Conservation (phyloP, 768 basidiomycete genomes). For the Dioszegia aurantiaca region DNA sequence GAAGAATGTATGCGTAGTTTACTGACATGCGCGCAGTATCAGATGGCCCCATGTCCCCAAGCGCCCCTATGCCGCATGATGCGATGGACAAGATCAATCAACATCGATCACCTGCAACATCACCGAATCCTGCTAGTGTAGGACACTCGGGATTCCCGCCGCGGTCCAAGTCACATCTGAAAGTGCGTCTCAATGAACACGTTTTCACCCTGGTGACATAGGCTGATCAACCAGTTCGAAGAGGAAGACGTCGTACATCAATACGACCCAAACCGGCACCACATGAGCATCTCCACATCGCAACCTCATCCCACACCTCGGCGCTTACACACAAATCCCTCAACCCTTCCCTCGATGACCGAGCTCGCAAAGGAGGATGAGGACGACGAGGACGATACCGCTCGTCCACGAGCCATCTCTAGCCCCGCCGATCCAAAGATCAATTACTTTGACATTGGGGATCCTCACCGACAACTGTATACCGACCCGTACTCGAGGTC, state of each 20-base stretch:
- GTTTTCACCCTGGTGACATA: too few relatives aligned
- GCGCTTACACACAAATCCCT: conserved; percentile 21
- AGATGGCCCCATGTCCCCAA: conserved; percentile 55
- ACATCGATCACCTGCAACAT: conserved; percentile 21
- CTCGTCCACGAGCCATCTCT: conserved; percentile 1
- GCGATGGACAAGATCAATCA: conserved; percentile 49
- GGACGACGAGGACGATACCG: background rate
- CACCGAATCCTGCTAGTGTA: background rate
- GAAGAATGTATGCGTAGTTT: background rate
- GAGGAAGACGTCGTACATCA: conserved; percentile 51
- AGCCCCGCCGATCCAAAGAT: background rate
- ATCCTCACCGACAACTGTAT: background rate
- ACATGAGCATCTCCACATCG: conserved; percentile 29
- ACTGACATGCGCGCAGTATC: conserved; percentile 61
- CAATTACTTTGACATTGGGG: background rate
- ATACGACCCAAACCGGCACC: conserved; percentile 24
- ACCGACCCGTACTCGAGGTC: conserved; percentile 11
- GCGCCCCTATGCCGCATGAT: conserved; percentile 64
- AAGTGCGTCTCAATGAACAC: conserved; percentile 19
- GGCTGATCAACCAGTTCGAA: conserved; percentile 39
- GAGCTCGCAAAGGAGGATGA: conserved; percentile 3
- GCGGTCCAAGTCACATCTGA: conserved; percentile 34
- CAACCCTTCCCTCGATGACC: background rate
- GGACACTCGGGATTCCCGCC: conserved; percentile 6
- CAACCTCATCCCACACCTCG: conserved; percentile 21